Base-by-base conservation (phyloP, 2,329 filamentous ascomycete species). In the Pseudogymnoascus pannorum region DNA sequence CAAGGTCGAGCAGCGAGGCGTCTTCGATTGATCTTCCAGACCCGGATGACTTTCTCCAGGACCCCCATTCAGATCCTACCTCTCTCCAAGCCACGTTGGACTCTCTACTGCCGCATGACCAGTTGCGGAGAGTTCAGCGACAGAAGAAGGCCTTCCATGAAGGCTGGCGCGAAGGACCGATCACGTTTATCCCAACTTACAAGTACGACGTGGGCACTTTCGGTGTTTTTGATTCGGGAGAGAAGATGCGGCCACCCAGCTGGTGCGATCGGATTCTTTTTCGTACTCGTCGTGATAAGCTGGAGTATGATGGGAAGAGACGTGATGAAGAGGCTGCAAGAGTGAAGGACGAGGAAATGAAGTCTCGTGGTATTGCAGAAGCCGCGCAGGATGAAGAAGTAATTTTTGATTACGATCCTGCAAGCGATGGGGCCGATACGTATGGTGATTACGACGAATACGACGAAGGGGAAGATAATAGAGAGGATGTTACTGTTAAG, bases 151-250 rank as follows among this genome's bases (percentile, higher is more conserved):
- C 87, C 0, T 96, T 99, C 64, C 85, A 96, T 63, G 90, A 96
- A 64, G 93, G 92, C 1, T 99, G 94, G 92, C 82, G 83, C 58
- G 94, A 99, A 78, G 94, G 92, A 0, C 80, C 85, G 0, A 92
- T 99, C 61, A 84, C 84, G 1, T 99, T 99, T 70, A 73, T 97
- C 14, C 94, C 94, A 1, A 95, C 94, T 0, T 99, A 99, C 75
- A 99, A 99, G 73, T 99, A 99, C 68, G 95, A 99, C 69, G 81
- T 96, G 26, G 94, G 94, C n/a, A 96, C 89, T 29, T 85, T 96
- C 31, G 90, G 90, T 1, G 82, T 92, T 29, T 99, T 97, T 72
- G 95, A 99, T 75, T 91, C 92, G 0, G 96, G 92, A 66, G 94
- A 97, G 72, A 99, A 99, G 77, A 87, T 87, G 65, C 84, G 95